Percentiles rank a stretch among this genome's conserved stretches.
Evolutionary conservation across 306 rosid species (phyloP).

Genomic region (Quercus berberidifolia): DNA sequence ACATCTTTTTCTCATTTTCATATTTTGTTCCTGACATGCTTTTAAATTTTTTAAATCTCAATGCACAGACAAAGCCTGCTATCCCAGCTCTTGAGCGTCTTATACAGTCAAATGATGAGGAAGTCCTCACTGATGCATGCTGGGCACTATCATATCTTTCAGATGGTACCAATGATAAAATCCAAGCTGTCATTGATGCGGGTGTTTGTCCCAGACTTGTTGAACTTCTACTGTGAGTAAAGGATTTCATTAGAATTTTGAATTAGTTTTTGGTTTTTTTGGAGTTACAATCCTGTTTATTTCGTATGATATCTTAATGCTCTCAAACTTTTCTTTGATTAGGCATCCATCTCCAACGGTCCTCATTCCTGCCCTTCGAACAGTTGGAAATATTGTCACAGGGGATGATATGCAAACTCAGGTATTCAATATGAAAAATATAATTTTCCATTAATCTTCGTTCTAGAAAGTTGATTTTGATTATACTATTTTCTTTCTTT

Average conservation of each 20-base stretch:
- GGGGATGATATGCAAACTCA: slow-evolving; percentile 89
- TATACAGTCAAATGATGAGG: slow-evolving; percentile 86
- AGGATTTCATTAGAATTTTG: background rate
- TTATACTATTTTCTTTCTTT: background rate
- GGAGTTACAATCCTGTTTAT: background rate
- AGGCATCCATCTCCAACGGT: slow-evolving; percentile 90
- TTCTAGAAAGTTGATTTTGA: background rate
- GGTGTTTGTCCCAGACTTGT: slow-evolving; percentile 71
- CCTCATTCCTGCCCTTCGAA: slow-evolving; percentile 88
- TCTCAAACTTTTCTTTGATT: slow-evolving; percentile 9
- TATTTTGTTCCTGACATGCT: background rate
- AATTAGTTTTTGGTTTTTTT: background rate
- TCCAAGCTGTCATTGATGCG: slow-evolving; percentile 90
- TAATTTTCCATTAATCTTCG: background rate
- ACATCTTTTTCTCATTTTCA: background rate
- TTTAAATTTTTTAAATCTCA: slow-evolving; percentile 5
- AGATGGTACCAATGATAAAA: slow-evolving; percentile 86
- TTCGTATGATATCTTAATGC: background rate
- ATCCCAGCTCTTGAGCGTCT: slow-evolving; percentile 87
- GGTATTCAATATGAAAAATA: slow-evolving; percentile 28
- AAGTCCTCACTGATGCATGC: slow-evolving; percentile 86
- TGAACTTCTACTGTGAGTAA: slow-evolving; percentile 79
- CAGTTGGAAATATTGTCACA: slow-evolving; percentile 92
- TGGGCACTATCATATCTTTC: slow-evolving; percentile 94
- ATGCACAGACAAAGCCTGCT: slow-evolving; percentile 71